Percentiles rank a stretch among this genome's conserved stretches.
Conservation (phyloP, 208 protist species). For the Borovskyia barvae region DNA sequence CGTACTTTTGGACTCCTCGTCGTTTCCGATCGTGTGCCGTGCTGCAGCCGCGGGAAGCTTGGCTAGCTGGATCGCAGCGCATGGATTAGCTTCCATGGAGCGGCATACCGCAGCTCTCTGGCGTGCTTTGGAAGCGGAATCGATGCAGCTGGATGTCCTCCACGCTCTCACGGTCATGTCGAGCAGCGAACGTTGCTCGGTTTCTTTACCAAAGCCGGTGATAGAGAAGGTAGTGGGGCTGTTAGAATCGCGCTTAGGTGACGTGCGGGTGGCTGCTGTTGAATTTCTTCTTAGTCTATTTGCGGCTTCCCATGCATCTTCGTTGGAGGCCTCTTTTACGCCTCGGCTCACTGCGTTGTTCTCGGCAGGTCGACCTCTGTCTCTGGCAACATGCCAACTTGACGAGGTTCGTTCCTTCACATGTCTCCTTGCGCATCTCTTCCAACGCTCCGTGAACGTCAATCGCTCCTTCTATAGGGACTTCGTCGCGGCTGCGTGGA, state of each 20-base stretch:
- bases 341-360: slow-evolving; percentile 14
- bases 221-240: slow-evolving; percentile 21
- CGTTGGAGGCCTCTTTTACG: slow-evolving; percentile 1
- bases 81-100: slow-evolving; percentile 6
- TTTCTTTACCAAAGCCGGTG: slow-evolving; percentile 18
- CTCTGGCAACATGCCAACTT: slow-evolving; percentile 23
- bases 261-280: slow-evolving; percentile 14
- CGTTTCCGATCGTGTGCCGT: slow-evolving; percentile 9
- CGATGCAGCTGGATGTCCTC: slow-evolving; percentile 9
- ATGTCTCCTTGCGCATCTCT: slow-evolving; percentile 12
- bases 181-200: slow-evolving; percentile 10
- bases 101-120: slow-evolving; percentile 4
- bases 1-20: slow-evolving; percentile 6
- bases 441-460: not conserved
- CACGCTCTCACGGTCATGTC: slow-evolving; percentile 14
- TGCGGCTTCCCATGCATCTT: not conserved
- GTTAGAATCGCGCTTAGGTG: slow-evolving; percentile 9
- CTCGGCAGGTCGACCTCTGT: slow-evolving; percentile 13
- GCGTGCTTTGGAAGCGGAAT: slow-evolving; percentile 6
- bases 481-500: slow-evolving; percentile 11
- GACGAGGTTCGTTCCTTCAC: slow-evolving; percentile 11
- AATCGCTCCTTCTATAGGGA: slow-evolving; percentile 2
- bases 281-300: slow-evolving; percentile 19
- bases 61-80: slow-evolving; percentile 16
- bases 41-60: slow-evolving; percentile 22